These are phyloP conservation scores for Microsporum canis DNA, from an alignment of 2,329 filamentous ascomycete species.

Conservation along the genomic window DNA sequence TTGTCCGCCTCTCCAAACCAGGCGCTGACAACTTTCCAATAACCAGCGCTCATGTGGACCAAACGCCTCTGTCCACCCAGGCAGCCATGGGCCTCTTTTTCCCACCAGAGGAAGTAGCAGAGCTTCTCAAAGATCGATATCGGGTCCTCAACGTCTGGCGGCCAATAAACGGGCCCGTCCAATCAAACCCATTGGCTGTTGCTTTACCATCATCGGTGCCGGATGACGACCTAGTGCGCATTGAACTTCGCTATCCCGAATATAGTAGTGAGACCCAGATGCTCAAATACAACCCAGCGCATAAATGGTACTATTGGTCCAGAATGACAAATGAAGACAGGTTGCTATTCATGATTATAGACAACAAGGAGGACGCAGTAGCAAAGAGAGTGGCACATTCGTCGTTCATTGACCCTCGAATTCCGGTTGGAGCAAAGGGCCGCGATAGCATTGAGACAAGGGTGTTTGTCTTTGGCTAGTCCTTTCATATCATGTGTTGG, in stretches of 20 bases:
- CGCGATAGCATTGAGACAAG: conserved; percentile 86
- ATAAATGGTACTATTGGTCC: conserved; percentile 70
- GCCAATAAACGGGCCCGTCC: conserved; percentile 49
- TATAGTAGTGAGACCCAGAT: conserved; percentile 64
- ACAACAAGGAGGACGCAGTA: conserved; percentile 44
- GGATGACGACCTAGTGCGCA: conserved; percentile 54
- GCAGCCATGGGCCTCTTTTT: conserved; percentile 56
- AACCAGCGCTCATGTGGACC: conserved; percentile 67
- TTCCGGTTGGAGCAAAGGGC: conserved; percentile 54
- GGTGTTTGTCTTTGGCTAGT: conserved; percentile 63
- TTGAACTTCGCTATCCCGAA: conserved; percentile 62
- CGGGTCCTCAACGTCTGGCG: conserved; percentile 85
- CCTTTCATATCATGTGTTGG: not conserved
- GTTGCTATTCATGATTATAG: conserved; percentile 68
- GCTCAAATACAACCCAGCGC: conserved; percentile 49
- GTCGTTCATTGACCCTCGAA: conserved; percentile 67
- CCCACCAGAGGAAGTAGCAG: conserved; percentile 51
- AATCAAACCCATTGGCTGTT: conserved; percentile 46
- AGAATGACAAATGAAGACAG: conserved; percentile 64
- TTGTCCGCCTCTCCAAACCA: conserved; percentile 57
- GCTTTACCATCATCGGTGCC: conserved; percentile 45
- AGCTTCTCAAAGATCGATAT: conserved; percentile 56
- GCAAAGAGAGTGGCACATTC: conserved; percentile 53
- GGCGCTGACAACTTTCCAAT: conserved; percentile 57
- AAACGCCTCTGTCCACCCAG: conserved; percentile 54